Conservation (phyloP, 2,329 filamentous ascomycete species). For the Colletotrichum magnum region DNA sequence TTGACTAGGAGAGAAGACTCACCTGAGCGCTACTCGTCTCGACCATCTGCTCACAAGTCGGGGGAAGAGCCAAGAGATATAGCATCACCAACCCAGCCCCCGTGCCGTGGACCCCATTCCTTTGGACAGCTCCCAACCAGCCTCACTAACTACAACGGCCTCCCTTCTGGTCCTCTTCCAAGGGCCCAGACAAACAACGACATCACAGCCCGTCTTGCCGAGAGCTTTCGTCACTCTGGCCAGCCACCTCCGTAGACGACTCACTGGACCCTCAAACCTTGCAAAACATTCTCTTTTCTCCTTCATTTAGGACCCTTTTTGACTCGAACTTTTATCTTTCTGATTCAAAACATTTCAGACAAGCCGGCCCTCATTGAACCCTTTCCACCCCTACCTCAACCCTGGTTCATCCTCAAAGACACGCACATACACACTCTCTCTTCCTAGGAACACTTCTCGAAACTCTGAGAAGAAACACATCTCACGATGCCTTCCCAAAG, state of each 20-base stretch:
- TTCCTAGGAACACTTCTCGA: not conserved
- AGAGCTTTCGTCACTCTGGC: slow-evolving; percentile 1
- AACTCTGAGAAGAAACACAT: not conserved
- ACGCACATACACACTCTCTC: not conserved
- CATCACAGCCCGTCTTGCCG: slow-evolving; percentile 10
- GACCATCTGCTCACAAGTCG: not conserved
- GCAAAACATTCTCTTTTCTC: slow-evolving; percentile 22
- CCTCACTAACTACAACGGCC: slow-evolving; percentile 11
- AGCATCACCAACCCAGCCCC: slow-evolving; percentile 16
- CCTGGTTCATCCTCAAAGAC: not conserved
- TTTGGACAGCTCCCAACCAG: slow-evolving; percentile 20
- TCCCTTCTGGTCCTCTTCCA: slow-evolving; percentile 10
- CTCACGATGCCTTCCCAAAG: slow-evolving; percentile 34
- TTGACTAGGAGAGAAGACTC: slow-evolving; percentile 30
- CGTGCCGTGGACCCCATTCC: slow-evolving; percentile 18
- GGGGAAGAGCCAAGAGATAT: slow-evolving; percentile 10
- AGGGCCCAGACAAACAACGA: slow-evolving; percentile 15
- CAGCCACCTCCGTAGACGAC: slow-evolving; percentile 32
- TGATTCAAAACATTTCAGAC: slow-evolving; percentile 36
- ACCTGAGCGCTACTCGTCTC: slow-evolving; percentile 8
- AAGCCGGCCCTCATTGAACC: slow-evolving; percentile 1
- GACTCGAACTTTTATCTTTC: slow-evolving; percentile 27
- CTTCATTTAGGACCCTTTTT: slow-evolving; percentile 24
- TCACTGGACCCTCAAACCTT: slow-evolving; percentile 17
- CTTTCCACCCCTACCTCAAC: slow-evolving; percentile 13